Evolutionary conservation across 805 yeast genomes (phyloP).

Genomic region (Pichia occidentalis): DNA sequence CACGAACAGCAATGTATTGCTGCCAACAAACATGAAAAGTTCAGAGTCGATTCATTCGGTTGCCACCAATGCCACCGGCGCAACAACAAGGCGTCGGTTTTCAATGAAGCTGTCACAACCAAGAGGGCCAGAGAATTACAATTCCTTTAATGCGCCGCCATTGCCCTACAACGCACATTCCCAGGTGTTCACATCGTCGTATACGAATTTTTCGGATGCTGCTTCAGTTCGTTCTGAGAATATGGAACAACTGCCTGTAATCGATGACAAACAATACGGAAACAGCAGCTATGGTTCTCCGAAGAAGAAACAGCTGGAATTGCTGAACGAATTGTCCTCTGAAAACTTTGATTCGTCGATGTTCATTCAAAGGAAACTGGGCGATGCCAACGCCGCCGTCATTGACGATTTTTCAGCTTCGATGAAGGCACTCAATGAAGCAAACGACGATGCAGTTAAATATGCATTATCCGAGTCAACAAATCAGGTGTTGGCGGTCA

Average conservation of each 20-base stretch:
- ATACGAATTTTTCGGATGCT: not conserved
- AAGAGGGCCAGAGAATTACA: constrained; percentile 8
- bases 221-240: constrained; percentile 4
- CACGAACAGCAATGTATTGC: not conserved
- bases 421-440: constrained; percentile 6
- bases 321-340: constrained; percentile 32
- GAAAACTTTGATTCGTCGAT: constrained; percentile 41
- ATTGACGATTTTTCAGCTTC: constrained; percentile 55
- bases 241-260: no score
- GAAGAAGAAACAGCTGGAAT: not conserved
- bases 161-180: constrained; percentile 23
- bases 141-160: constrained; percentile 21
- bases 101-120: constrained; percentile 32
- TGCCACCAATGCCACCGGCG: constrained; percentile 8
- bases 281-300: not conserved
- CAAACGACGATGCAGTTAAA: constrained; percentile 53
- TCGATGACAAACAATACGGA: no score
- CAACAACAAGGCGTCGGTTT: constrained; percentile 36
- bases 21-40: not conserved
- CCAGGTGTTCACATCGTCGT: constrained; percentile 6
- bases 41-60: constrained; percentile 8
- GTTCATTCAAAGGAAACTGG: constrained; percentile 44
- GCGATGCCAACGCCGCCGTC: constrained; percentile 62
- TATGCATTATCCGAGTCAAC: constrained; percentile 55
- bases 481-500: constrained; percentile 51